Evolutionary conservation across 1,139 yeast genomes (phyloP).

Genomic region (Candida sanyaensis): DNA sequence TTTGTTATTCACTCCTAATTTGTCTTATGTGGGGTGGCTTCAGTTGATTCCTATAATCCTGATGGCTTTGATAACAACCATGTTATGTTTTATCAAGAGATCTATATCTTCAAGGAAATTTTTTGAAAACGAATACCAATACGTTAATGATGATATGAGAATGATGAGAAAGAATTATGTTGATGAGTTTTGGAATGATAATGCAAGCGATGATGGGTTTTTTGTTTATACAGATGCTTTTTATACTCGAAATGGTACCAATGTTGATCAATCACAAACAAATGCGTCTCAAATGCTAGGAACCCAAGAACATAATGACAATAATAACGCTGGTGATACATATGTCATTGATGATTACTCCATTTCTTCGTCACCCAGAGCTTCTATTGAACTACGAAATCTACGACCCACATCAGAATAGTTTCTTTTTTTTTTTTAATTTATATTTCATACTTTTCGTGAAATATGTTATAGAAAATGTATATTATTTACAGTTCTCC

Average conservation of each 20-base stretch:
- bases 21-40: constrained; percentile 47
- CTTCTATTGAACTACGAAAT: constrained; percentile 10
- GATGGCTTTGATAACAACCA: constrained; percentile 36
- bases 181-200: constrained; percentile 21
- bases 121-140: constrained; percentile 31
- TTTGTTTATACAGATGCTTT: constrained; percentile 50
- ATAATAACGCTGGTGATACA: background rate
- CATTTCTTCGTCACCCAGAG: background rate
- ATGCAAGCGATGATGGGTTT: constrained; percentile 48
- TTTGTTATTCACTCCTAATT: constrained; percentile 39
- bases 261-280: constrained; percentile 6
- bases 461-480: background rate
- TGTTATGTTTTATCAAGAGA: constrained; percentile 44
- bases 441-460: background rate
- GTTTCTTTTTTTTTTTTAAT: background rate
- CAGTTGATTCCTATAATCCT: constrained; percentile 42
- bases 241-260: constrained; percentile 21
- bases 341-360: background rate
- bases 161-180: constrained; percentile 21
- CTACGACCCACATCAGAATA: constrained; percentile 3
- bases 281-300: background rate
- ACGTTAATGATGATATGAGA: constrained; percentile 42
- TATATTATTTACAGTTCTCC: background rate
- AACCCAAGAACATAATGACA: background rate
- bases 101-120: constrained; percentile 39